phyloP scores from a whole-genome alignment of 2,329 filamentous ascomycete species.

The Alternaria solani region DNA sequence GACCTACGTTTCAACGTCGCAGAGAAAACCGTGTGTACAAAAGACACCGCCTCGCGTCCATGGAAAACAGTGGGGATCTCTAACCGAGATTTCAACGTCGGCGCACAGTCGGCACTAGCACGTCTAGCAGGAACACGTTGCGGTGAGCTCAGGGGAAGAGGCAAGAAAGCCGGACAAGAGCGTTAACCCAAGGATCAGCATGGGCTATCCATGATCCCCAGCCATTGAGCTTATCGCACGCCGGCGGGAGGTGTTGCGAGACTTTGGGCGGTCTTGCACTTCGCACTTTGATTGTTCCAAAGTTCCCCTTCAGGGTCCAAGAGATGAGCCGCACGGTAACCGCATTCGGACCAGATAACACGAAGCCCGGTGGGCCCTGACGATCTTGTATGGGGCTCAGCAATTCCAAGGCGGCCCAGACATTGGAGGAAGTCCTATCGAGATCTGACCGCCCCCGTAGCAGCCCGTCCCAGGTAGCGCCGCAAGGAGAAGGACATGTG shows the following conservation, averaged over 20 bases:
- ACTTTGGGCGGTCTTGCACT: background rate
- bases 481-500: background rate
- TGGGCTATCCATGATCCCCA: background rate
- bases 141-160: slow-evolving; percentile 16
- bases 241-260: background rate
- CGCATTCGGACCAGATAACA: slow-evolving; percentile 23
- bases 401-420: slow-evolving; percentile 22
- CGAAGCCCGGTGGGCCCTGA: slow-evolving; percentile 25
- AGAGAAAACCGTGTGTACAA: slow-evolving; percentile 21
- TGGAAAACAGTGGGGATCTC: slow-evolving; percentile 27
- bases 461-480: background rate
- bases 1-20: slow-evolving; percentile 32
- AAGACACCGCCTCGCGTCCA: slow-evolving; percentile 36
- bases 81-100: slow-evolving; percentile 32
- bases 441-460: background rate
- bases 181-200: background rate
- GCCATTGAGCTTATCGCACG: background rate
- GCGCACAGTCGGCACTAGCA: slow-evolving; percentile 32
- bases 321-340: slow-evolving; percentile 32
- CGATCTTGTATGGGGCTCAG: slow-evolving; percentile 27
- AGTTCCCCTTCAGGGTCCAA: slow-evolving; percentile 19
- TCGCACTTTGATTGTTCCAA: background rate
- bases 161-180: slow-evolving; percentile 2
- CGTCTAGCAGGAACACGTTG: slow-evolving; percentile 8
- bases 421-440: slow-evolving; percentile 8